phyloP scores from a whole-genome alignment of 129 eudicot species.

The Glebionis coronaria region DNA sequence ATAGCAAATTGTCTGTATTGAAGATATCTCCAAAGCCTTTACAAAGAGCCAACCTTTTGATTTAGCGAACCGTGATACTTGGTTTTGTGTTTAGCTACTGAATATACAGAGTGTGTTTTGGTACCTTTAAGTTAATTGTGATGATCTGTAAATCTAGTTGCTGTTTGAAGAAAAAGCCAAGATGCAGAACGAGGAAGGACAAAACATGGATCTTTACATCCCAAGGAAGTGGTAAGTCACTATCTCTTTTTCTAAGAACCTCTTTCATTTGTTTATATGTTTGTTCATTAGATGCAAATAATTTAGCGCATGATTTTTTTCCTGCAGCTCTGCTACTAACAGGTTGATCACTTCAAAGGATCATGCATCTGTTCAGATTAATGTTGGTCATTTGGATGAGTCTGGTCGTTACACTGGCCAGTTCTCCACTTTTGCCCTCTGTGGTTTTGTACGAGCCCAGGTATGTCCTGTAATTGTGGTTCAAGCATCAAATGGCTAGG shows the following conservation, averaged over 20 bases:
- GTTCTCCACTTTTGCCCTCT: slow-evolving; percentile 16
- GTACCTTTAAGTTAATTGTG: neutral
- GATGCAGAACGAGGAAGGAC: slow-evolving; percentile 13
- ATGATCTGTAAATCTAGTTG: neutral
- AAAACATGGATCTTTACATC: slow-evolving; percentile 13
- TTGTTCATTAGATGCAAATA: neutral
- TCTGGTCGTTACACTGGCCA: slow-evolving; percentile 15
- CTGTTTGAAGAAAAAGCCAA: neutral
- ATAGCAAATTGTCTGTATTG: no score
- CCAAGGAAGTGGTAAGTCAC: slow-evolving; percentile 12
- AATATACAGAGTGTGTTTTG: no score
- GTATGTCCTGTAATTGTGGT: neutral
- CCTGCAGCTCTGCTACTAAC: slow-evolving; percentile 67
- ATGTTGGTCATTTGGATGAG: slow-evolving; percentile 12
- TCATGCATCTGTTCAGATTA: slow-evolving; percentile 57
- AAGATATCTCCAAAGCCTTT: no score
- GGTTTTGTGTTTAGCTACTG: no score
- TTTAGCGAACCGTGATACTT: no score
- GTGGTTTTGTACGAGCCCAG: slow-evolving; percentile 15
- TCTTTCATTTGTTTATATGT: neutral
- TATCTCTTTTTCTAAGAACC: neutral
- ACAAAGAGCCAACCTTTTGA: no score
- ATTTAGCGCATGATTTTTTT: neutral
- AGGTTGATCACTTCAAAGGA: slow-evolving; percentile 72
- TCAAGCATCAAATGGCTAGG: neutral